phyloP scores from a whole-genome alignment of 1,284 basidiomycete species.

The Meira nashicola region DNA sequence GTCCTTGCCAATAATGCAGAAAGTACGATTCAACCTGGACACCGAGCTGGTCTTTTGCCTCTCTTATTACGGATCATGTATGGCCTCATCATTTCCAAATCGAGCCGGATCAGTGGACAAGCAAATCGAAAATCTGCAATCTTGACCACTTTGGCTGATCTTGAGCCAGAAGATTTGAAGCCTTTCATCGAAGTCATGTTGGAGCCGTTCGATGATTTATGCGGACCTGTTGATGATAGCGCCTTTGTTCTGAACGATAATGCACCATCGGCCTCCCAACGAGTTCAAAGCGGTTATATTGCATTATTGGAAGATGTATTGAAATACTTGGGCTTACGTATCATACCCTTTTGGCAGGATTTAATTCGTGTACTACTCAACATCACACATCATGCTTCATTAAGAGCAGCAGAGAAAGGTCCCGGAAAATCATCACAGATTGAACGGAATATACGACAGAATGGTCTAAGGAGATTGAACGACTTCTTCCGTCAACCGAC shows the following conservation, averaged over 20 bases:
- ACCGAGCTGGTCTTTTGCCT: constrained; percentile 69
- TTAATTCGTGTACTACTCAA: constrained; percentile 37
- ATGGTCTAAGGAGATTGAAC: constrained; percentile 77
- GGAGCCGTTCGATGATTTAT: constrained; percentile 61
- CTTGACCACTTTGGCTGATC: constrained; percentile 67
- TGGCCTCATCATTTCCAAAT: constrained; percentile 78
- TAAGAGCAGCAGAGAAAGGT: constrained; percentile 3
- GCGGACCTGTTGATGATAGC: constrained; percentile 11
- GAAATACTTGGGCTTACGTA: constrained; percentile 36
- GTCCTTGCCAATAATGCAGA: constrained; percentile 26
- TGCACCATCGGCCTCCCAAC: constrained; percentile 21
- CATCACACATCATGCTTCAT: constrained; percentile 35
- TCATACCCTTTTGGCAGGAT: constrained; percentile 33
- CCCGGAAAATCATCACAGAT: neutral
- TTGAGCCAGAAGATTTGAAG: constrained; percentile 68
- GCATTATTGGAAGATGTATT: constrained; percentile 46
- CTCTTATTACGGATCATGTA: constrained; percentile 75
- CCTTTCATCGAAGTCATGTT: constrained; percentile 86
- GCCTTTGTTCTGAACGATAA: constrained; percentile 29
- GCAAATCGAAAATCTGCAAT: constrained; percentile 73
- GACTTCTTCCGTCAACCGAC: constrained; percentile 70
- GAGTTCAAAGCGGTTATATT: constrained; percentile 54
- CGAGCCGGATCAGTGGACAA: constrained; percentile 50
- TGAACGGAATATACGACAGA: constrained; percentile 64
- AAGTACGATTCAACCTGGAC: constrained; percentile 60